Evolutionary conservation across 176 grass and related monocot species (phyloP), one percentile per base, ranked within the genome.

Genomic region (Bromus sterilis): DNA sequence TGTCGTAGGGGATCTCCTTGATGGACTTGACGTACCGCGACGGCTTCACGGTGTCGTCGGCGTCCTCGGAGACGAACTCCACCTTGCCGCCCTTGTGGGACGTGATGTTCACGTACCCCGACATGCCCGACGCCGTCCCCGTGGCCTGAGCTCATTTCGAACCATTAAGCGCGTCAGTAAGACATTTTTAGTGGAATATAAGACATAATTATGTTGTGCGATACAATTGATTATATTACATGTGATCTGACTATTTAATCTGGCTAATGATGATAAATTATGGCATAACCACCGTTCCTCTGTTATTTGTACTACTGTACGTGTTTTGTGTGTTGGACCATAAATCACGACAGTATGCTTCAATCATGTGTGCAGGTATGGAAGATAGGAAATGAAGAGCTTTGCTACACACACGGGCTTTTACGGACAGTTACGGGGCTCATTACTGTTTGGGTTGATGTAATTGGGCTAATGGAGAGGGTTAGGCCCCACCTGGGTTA

Each of bases 91-190:
- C 58, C 24, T 84, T 81, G 40, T 71, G 80, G 26, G 85, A 82
- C 6, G 89, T 91, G 89, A 91, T 89, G 80, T 94, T 94, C 77
- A 94, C 84, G 86, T 87, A 94, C 16, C 89, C 89, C 20, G 86
- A 75, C 35, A 78, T 91, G 23, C 86, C 89, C 2, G 76, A 60
- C 15, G 86, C 83, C 24, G 78, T 39, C 4, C 89, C 83, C 5
- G 89, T 91, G 5, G 77, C 67, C 85, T 90, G 62, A 31, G 4
- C 18, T 26, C 25, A 24, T 59, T 42, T 28, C 1, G n/a, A 71
- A 71, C 28, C 33, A 76, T 26, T 4, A 14, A 16, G 7, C 29
- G 14, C 4, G n/a, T 63, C 35, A 82, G 80, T 31, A n/a, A n/a
- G n/a, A n/a, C n/a, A n/a, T n/a, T n/a, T n/a, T n/a, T n/a, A n/a